Conservation (phyloP, 2,329 filamentous ascomycete species). For the Byssochlamys sp. region DNA sequence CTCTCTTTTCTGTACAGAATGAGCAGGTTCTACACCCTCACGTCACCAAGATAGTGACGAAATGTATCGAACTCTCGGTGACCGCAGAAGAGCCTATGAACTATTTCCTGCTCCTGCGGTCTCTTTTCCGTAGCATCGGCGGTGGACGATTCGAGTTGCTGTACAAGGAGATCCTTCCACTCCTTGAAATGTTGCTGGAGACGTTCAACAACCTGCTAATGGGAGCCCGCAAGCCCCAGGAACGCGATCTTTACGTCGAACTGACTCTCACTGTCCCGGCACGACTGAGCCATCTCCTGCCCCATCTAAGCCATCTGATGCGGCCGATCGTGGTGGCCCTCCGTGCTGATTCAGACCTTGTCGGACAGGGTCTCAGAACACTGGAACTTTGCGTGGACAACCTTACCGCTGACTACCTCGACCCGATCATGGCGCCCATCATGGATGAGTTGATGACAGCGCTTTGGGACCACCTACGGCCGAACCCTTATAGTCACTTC, state of each 20-base stretch:
- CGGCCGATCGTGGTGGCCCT: slow-evolving; percentile 91
- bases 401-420: slow-evolving; percentile 89
- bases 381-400: slow-evolving; percentile 97
- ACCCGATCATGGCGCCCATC: slow-evolving; percentile 97
- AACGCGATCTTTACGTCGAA: slow-evolving; percentile 93
- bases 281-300: slow-evolving; percentile 82
- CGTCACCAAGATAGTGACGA: slow-evolving; percentile 92
- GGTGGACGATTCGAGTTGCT: slow-evolving; percentile 94
- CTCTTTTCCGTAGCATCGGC: slow-evolving; percentile 89
- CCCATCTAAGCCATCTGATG: slow-evolving; percentile 95
- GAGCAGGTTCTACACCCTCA: slow-evolving; percentile 91
- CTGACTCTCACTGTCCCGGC: slow-evolving; percentile 92
- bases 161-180: slow-evolving; percentile 92
- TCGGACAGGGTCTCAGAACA: slow-evolving; percentile 85
- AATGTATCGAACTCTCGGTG: slow-evolving; percentile 91
- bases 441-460: slow-evolving; percentile 98
- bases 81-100: slow-evolving; percentile 97
- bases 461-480: slow-evolving; percentile 87
- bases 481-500: slow-evolving; percentile 91
- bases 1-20: slow-evolving; percentile 85
- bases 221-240: slow-evolving; percentile 78
- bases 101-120: slow-evolving; percentile 87
- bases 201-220: slow-evolving; percentile 90
- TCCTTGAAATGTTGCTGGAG: slow-evolving; percentile 94
- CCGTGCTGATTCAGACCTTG: slow-evolving; percentile 80